phyloP scores from a whole-genome alignment of 495 filamentous ascomycete genomes.

The Lasiosphaeriaceae sp. region DNA sequence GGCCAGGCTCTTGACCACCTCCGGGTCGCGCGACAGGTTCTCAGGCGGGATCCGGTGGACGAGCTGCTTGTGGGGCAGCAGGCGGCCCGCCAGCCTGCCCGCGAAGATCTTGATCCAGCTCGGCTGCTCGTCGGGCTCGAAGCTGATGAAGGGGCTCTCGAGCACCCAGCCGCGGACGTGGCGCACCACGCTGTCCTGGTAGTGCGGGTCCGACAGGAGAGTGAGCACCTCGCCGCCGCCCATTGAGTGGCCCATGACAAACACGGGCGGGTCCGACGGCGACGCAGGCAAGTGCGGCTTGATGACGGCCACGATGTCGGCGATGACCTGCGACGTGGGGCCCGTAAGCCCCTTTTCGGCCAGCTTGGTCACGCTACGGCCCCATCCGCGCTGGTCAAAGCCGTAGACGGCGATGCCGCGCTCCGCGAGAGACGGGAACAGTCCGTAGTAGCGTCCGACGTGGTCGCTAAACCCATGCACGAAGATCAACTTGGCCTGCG shows the following conservation, averaged over 20 bases:
- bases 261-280: slow-evolving; percentile 51
- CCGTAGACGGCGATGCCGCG: slow-evolving; percentile 67
- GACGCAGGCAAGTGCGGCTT: slow-evolving; percentile 31
- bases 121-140: slow-evolving; percentile 61
- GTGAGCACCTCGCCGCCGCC: slow-evolving; percentile 70
- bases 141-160: slow-evolving; percentile 66
- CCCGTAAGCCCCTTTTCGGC: slow-evolving; percentile 65
- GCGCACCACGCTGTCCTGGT: slow-evolving; percentile 36
- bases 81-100: slow-evolving; percentile 59
- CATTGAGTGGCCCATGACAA: slow-evolving; percentile 81
- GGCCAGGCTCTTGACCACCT: slow-evolving; percentile 49
- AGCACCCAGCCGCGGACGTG: slow-evolving; percentile 62
- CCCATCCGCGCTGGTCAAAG: slow-evolving; percentile 78
- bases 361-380: slow-evolving; percentile 42
- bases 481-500: slow-evolving; percentile 67
- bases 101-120: slow-evolving; percentile 49
- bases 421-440: slow-evolving; percentile 66
- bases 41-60: slow-evolving; percentile 52
- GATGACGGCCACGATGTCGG: slow-evolving; percentile 73
- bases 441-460: slow-evolving; percentile 63
- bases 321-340: slow-evolving; percentile 63
- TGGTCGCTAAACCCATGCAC: slow-evolving; percentile 91
- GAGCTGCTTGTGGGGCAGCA: slow-evolving; percentile 61
- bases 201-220: slow-evolving; percentile 36
- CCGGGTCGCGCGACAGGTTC: slow-evolving; percentile 60